phyloP scores from a whole-genome alignment of 2,329 filamentous ascomycete species.

The Aspergillus ibericus region DNA sequence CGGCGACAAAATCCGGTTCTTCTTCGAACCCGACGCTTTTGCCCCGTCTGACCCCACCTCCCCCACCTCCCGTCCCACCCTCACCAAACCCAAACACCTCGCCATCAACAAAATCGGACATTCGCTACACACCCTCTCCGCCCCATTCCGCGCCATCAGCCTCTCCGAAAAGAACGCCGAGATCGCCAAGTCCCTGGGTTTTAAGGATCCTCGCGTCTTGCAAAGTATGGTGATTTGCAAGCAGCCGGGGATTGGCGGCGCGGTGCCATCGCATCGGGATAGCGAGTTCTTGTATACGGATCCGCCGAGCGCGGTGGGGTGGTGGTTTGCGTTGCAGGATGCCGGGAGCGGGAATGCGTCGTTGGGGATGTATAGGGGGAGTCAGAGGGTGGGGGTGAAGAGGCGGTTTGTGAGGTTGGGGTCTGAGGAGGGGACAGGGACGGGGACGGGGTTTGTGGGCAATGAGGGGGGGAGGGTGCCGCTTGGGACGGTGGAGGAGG shows the following conservation, averaged over 20 bases:
- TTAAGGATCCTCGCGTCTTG: conserved; percentile 71
- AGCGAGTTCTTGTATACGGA: conserved; percentile 89
- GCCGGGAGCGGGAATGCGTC: conserved; percentile 84
- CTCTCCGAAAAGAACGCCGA: conserved; percentile 52
- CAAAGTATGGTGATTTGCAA: conserved; percentile 99
- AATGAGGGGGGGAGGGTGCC: conserved; percentile 69
- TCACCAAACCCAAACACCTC: conserved; percentile 75
- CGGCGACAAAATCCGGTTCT: conserved; percentile 91
- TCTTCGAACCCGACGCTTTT: conserved; percentile 96
- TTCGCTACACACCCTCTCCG: conserved; percentile 68
- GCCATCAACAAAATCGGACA: conserved; percentile 92
- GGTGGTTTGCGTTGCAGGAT: conserved; percentile 97
- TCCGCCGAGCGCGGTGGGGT: conserved; percentile 85
- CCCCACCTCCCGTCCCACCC: conserved; percentile 53
- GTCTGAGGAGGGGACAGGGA: conserved; percentile 21
- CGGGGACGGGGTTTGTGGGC: conserved; percentile 67
- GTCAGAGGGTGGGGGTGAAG: conserved; percentile 59
- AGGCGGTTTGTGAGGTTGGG: conserved; percentile 75
- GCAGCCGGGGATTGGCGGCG: conserved; percentile 91
- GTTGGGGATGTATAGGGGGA: conserved; percentile 80
- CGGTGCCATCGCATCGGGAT: conserved; percentile 89
- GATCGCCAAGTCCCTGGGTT: conserved; percentile 71
- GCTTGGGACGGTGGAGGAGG: conserved; percentile 48
- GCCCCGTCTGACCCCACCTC: conserved; percentile 37
- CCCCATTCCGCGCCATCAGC: conserved; percentile 61